Evolutionary conservation across 2,329 filamentous ascomycete species (phyloP).

Genomic region (Rhynchosporium secalis): DNA sequence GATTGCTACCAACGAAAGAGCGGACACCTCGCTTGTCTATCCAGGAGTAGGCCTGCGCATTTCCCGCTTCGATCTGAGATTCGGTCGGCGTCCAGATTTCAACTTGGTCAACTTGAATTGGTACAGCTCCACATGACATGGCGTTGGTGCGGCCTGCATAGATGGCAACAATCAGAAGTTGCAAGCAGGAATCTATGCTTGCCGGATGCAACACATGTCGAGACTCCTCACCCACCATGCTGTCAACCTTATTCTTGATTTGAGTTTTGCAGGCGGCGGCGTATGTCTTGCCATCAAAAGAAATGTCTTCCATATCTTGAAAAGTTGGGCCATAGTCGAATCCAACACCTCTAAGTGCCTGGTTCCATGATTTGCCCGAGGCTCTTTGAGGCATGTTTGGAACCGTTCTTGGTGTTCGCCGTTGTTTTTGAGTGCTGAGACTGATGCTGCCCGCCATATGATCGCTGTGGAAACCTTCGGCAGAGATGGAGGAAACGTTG

Average conservation of each 20-base stretch:
- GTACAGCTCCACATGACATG: constrained; percentile 10
- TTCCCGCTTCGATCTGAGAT: neutral
- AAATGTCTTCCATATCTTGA: constrained; percentile 27
- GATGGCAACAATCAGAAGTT: constrained; percentile 14
- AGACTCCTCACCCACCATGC: neutral
- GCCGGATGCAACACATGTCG: constrained; percentile 17
- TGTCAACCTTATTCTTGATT: neutral
- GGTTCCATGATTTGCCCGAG: constrained; percentile 17
- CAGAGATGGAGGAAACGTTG: too few relatives aligned
- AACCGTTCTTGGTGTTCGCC: too few relatives aligned
- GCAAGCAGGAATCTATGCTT: constrained; percentile 17
- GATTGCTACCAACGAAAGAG: neutral
- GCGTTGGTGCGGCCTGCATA: constrained; percentile 6
- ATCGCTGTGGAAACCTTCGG: too few relatives aligned
- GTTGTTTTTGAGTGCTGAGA: too few relatives aligned
- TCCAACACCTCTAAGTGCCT: constrained; percentile 29
- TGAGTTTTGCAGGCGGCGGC: constrained; percentile 1
- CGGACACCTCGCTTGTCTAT: neutral
- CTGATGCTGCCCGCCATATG: too few relatives aligned
- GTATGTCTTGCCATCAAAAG: neutral
- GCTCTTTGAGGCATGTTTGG: neutral
- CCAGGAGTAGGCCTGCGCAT: neutral
- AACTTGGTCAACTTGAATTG: constrained; percentile 12
- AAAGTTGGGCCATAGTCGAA: constrained; percentile 35
- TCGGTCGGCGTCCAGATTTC: constrained; percentile 9